These are phyloP conservation scores for Metschnikowia gruessii DNA, from an alignment of 805 yeast genomes.

Conservation along the genomic window DNA sequence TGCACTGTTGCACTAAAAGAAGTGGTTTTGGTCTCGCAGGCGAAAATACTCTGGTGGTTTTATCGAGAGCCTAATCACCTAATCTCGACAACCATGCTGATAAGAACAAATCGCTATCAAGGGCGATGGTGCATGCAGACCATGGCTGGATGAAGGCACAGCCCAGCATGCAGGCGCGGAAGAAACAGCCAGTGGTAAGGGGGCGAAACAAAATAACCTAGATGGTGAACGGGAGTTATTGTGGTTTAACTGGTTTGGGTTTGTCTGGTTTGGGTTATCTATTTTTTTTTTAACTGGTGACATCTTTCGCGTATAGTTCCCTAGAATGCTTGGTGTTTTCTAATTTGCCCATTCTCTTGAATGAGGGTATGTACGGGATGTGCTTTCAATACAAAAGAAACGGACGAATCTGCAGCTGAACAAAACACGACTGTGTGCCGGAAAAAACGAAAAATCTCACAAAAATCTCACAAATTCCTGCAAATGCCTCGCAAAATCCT, in stretches of 20 bases:
- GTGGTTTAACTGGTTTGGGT: too few species aligned
- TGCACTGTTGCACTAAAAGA: neutral
- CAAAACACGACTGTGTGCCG: slow-evolving; percentile 2
- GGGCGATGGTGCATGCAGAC: slow-evolving; percentile 8
- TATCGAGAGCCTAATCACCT: neutral
- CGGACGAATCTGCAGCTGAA: slow-evolving; percentile 1
- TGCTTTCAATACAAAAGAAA: neutral
- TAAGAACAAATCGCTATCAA: slow-evolving; percentile 10
- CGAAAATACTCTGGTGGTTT: neutral
- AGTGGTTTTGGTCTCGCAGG: neutral
- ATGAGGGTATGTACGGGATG: too few species aligned
- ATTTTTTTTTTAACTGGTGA: too few species aligned
- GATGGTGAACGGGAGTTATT: too few species aligned
- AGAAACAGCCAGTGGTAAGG: neutral
- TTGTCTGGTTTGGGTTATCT: too few species aligned
- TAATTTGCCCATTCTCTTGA: neutral
- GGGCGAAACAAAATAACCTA: neutral
- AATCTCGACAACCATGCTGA: slow-evolving; percentile 7
- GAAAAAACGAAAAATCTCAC: neutral
- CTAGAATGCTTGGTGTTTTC: neutral
- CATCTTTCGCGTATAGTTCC: neutral
- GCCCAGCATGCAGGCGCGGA: slow-evolving; percentile 1
- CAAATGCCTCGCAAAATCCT: too few species aligned
- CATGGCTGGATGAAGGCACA: neutral
- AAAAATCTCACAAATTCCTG: too few species aligned